Evolutionary conservation across 1,139 yeast species (phyloP), one percentile per base, ranked within the genome.

Genomic region (Pneumocystis wakefieldiae): DNA sequence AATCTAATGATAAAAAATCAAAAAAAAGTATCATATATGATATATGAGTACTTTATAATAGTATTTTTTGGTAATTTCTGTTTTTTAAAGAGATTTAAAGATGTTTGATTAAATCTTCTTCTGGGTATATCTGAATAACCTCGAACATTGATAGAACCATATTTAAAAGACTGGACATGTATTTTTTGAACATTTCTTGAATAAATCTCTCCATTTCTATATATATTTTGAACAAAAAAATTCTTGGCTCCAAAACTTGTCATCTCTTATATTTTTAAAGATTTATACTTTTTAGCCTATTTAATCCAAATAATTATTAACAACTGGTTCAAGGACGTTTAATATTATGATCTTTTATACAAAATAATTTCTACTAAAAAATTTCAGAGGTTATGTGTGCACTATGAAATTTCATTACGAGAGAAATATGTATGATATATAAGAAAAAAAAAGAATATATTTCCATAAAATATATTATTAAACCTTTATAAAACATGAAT

Each of bases 1-100:
- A 88, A 88, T 61, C 86, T 77, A 59, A 87, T 73, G 1, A 87
- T 8, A 48, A 48, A 48, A 48, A 48, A 19, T 3, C 3, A 6
- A 48, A 48, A 42, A 24, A 48, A 48, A 32, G 35, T 12, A 12
- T 5, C 17, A 12, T 24, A 48, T 24, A 48, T 12, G 12, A 24
- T 28, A 8, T 24, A 19, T 10, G 14, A 24, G 2, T 48, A 48
- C 55, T 48, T 48, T 2, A 48, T 10, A 24, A 48, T 48, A 24
- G 55, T 48, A 24, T 48, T 48, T 12, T 48, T 48, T 48, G 55
- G 55, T 5, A 48, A 19, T 24, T 48, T 48, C 14, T 48, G 55
- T 14, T 8, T 48, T 24, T 48, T 48, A 48, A 48, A 48, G 24
- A 48, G 19, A 19, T 24, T 48, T 24, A 48, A 48, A 12, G 55